Conservation (phyloP, 805 yeast genomes). For the Myxozyma vanderwaltii region DNA sequence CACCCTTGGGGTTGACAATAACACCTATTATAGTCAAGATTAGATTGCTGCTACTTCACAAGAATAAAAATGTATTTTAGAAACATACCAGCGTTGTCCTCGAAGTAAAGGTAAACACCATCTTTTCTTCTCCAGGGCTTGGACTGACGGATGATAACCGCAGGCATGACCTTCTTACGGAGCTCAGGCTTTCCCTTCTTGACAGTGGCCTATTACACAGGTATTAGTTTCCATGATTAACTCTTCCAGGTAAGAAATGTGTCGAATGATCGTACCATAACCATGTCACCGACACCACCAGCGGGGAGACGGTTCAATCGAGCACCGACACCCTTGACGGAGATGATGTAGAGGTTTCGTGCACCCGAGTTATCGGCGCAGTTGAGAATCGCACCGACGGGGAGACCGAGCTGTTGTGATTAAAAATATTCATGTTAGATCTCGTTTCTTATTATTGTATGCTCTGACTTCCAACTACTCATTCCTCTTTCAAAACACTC, state of each 20-base stretch:
- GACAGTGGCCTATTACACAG: slow-evolving; percentile 70
- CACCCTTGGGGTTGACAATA: slow-evolving; percentile 99
- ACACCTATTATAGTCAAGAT: slow-evolving; percentile 60
- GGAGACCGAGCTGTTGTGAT: slow-evolving; percentile 83
- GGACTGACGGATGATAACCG: slow-evolving; percentile 98
- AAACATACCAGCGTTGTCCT: slow-evolving; percentile 78
- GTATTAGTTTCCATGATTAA: not conserved
- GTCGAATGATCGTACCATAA: slow-evolving; percentile 56
- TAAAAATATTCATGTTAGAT: slow-evolving; percentile 2
- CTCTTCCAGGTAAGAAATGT: not conserved
- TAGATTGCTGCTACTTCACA: too few relatives aligned
- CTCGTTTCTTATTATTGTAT: not conserved
- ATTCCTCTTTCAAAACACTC: not conserved
- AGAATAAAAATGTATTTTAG: not conserved
- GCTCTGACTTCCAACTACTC: too few relatives aligned
- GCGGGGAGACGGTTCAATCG: slow-evolving; percentile 99
- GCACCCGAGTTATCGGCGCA: slow-evolving; percentile 99
- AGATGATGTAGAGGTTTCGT: slow-evolving; percentile 96
- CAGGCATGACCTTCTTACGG: slow-evolving; percentile 99
- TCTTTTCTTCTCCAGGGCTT: slow-evolving; percentile 99
- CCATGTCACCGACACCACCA: slow-evolving; percentile 99
- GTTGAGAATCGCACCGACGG: slow-evolving; percentile 99
- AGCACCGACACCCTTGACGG: slow-evolving; percentile 99
- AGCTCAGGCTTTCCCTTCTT: slow-evolving; percentile 99
- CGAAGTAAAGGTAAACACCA: slow-evolving; percentile 99